phyloP scores from a whole-genome alignment of 2,329 filamentous ascomycete genomes.

The Xylaria sp. region DNA sequence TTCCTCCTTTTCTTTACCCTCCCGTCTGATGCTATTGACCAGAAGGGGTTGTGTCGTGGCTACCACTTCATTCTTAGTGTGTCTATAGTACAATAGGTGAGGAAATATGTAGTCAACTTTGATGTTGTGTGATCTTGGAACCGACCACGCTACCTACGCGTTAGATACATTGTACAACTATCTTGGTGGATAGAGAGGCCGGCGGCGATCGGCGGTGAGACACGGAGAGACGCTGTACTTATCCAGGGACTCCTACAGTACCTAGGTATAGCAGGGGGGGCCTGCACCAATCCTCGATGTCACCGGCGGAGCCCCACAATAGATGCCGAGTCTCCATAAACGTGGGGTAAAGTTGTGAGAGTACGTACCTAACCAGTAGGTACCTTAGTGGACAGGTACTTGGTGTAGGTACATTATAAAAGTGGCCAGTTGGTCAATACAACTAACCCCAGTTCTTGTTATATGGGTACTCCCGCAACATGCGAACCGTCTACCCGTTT shows the following conservation, averaged over 20 bases:
- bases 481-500: not conserved
- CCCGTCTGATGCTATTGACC: not conserved
- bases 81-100: too few relatives aligned
- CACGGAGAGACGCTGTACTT: not conserved
- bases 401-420: slow-evolving; percentile 14
- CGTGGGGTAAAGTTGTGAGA: slow-evolving; percentile 33
- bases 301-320: slow-evolving; percentile 1
- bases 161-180: too few relatives aligned
- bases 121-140: too few relatives aligned
- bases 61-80: not conserved
- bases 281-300: slow-evolving; percentile 1
- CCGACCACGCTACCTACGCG: too few relatives aligned
- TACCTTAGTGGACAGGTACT: too few relatives aligned
- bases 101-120: too few relatives aligned
- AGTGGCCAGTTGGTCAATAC: slow-evolving; percentile 48
- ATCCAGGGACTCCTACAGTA: too few relatives aligned
- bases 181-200: too few relatives aligned
- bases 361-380: too few relatives aligned
- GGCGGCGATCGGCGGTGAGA: not conserved
- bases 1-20: too few relatives aligned
- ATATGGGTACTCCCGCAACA: slow-evolving; percentile 27
- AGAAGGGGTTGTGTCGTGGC: not conserved
- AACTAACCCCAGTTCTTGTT: slow-evolving; percentile 34
- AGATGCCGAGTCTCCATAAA: slow-evolving; percentile 10
- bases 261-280: too few relatives aligned